Evolutionary conservation across 2,329 filamentous ascomycete genomes (phyloP).

Genomic region (Botrytis paeoniae): DNA sequence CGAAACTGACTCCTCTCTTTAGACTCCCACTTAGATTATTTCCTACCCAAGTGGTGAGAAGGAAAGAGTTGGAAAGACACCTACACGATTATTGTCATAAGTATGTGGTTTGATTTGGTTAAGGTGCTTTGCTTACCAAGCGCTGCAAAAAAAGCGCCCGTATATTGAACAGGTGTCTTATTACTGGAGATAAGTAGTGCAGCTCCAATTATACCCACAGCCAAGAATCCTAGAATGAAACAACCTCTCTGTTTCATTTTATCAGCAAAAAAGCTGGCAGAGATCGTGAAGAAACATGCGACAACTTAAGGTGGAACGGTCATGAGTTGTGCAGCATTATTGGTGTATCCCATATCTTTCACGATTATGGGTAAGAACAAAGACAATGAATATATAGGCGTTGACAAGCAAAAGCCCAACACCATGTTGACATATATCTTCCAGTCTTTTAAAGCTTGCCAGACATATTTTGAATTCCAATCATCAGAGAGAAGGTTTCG

Average conservation of each 20-base stretch:
- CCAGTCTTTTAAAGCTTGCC: conserved; percentile 59
- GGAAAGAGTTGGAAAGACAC: conserved; percentile 84
- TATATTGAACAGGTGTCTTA: conserved; percentile 69
- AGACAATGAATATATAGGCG: conserved; percentile 45
- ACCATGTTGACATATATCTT: conserved; percentile 44
- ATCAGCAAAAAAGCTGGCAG: conserved; percentile 72
- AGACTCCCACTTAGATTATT: conserved; percentile 92
- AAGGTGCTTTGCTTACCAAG: conserved; percentile 42
- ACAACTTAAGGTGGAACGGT: conserved; percentile 56
- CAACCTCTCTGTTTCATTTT: conserved; percentile 69
- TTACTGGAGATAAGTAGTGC: conserved; percentile 67
- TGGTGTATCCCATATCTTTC: conserved; percentile 52
- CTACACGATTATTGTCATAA: conserved; percentile 37
- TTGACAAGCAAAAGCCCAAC: conserved; percentile 61
- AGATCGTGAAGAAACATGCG: conserved; percentile 63
- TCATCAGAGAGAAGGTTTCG: conserved; percentile 67
- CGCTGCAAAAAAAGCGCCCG: conserved; percentile 77
- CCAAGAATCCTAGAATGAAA: conserved; percentile 58
- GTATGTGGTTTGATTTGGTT: background rate
- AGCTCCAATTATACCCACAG: conserved; percentile 73
- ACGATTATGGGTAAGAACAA: conserved; percentile 45
- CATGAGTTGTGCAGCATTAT: conserved; percentile 48
- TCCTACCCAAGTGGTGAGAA: conserved; percentile 80
- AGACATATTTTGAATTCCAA: conserved; percentile 54
- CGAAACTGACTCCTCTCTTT: conserved; percentile 82